Evolutionary conservation across 2,329 filamentous ascomycete species (phyloP).

Genomic region (Pseudogymnoascus pannorum): DNA sequence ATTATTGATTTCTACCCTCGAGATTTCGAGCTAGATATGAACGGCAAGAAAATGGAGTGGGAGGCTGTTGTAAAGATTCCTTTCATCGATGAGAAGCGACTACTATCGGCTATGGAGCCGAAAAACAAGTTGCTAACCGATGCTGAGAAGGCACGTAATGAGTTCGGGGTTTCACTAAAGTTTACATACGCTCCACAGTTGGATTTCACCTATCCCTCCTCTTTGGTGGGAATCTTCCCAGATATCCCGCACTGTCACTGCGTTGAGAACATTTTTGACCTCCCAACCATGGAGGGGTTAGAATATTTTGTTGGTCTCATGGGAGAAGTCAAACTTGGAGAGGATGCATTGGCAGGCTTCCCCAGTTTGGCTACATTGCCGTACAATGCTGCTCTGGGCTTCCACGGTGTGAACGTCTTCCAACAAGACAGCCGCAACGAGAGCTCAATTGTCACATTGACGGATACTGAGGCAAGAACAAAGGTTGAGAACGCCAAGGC

Average conservation of each 20-base stretch:
- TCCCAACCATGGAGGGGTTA: conserved; percentile 85
- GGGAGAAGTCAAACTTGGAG: conserved; percentile 73
- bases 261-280: conserved; percentile 91
- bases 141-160: conserved; percentile 76
- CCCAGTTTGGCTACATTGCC: conserved; percentile 82
- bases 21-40: conserved; percentile 98
- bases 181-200: conserved; percentile 77
- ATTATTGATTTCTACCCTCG: conserved; percentile 98
- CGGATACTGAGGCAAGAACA: conserved; percentile 64
- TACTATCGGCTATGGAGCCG: conserved; percentile 78
- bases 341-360: conserved; percentile 83
- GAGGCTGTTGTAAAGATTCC: conserved; percentile 98
- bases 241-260: conserved; percentile 82
- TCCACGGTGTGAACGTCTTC: conserved; percentile 89
- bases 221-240: conserved; percentile 81
- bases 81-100: conserved; percentile 87
- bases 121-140: conserved; percentile 71
- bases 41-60: conserved; percentile 99
- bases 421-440: conserved; percentile 94
- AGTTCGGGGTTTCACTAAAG: conserved; percentile 86
- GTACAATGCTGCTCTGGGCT: conserved; percentile 72
- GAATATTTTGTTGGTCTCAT: conserved; percentile 79
- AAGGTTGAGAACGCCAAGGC: conserved; percentile 65
- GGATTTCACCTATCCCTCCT: conserved; percentile 80
- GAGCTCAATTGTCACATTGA: conserved; percentile 85